Base-by-base conservation (phyloP, 2,329 filamentous ascomycete species). In the Paracamarosporium sp. region DNA sequence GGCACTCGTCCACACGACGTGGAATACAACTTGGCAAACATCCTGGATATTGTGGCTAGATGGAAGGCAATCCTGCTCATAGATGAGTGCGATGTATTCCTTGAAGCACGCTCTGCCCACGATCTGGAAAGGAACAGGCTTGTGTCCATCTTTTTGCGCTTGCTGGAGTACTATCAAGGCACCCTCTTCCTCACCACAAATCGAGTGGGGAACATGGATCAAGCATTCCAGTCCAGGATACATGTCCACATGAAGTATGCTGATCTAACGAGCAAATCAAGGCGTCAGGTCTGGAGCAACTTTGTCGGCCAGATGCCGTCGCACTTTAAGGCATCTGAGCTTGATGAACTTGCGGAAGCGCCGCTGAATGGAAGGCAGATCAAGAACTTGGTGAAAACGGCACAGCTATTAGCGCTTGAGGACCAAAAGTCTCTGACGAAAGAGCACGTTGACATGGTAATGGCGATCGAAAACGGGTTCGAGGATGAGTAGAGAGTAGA, bases 11-110 rank as follows among this genome's bases (percentile, higher is more conserved):
- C 79, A 0, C 56, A 67, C 1, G 63, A 66, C 0, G 78, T 85
- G 4, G 82, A 85, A 59, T 59, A 63, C 0, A 76, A 74, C 22
- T 73, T 85, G 5, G 73, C 78, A 35, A 70, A 77, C 30, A 77
- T 83, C 20, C 69, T 83, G 1, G 77, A 79, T 31, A 80, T 84
- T 74, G 75, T 77, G 56, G 78, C 78, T 0, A 77, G 75, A 52
- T 84, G 82, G 82, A 79, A 81, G 30, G 78, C 80, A 8, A 76
- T 85, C 15, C 70, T 83, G 0, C 74, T 85, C 0, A 73, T 84
- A 1, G 82, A 83, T 63, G 82, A 84, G 60, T 81, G 79, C n/a
- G 80, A 82, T 25, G 64, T 71, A 2, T 70, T 69, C 48, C 50
- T 70, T 9, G 66, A 69, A 53, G 53, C 63, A 33, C 61, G 66